phyloP scores from a whole-genome alignment of 1,139 yeast species.

The Torulaspora globosa region DNA sequence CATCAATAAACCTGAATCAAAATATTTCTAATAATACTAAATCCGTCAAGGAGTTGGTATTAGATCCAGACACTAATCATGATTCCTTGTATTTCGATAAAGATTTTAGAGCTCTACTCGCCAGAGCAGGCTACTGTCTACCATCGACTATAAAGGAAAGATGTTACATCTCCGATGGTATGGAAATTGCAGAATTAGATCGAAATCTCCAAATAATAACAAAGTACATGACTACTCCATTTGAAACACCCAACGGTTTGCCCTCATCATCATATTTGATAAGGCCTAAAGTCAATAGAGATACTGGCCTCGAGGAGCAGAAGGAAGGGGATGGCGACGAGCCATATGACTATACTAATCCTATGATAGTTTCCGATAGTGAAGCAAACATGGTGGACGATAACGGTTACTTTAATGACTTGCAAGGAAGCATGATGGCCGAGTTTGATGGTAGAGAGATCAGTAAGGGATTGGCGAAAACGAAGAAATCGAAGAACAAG shows the following conservation, averaged over 20 bases:
- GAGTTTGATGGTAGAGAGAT: conserved; percentile 7
- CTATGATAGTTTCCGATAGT: conserved; percentile 18
- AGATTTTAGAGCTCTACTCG: conserved; percentile 33
- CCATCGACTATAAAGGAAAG: conserved; percentile 23
- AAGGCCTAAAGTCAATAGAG: conserved; percentile 14
- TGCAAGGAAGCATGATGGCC: conserved; percentile 13
- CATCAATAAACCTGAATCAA: conserved; percentile 18
- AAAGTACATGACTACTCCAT: conserved; percentile 29
- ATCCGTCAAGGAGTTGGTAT: background rate
- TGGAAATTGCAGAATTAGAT: conserved; percentile 19
- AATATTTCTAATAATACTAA: conserved; percentile 8
- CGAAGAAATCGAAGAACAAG: conserved; percentile 11
- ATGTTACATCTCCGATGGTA: conserved; percentile 25
- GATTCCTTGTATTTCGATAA: conserved; percentile 25
- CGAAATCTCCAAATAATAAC: conserved; percentile 18
- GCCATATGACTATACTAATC: conserved; percentile 23
- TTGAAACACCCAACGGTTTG: conserved; percentile 32
- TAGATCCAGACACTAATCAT: conserved; percentile 7
- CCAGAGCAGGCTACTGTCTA: conserved; percentile 28
- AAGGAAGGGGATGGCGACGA: conserved; percentile 27
- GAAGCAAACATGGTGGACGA: conserved; percentile 23
- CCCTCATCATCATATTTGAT: conserved; percentile 30
- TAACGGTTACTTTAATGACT: conserved; percentile 30
- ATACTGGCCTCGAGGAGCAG: conserved; percentile 9
- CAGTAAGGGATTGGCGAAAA: conserved; percentile 28